Base-by-base conservation (phyloP, 2,329 filamentous ascomycete species). In the Amphichorda felina region DNA sequence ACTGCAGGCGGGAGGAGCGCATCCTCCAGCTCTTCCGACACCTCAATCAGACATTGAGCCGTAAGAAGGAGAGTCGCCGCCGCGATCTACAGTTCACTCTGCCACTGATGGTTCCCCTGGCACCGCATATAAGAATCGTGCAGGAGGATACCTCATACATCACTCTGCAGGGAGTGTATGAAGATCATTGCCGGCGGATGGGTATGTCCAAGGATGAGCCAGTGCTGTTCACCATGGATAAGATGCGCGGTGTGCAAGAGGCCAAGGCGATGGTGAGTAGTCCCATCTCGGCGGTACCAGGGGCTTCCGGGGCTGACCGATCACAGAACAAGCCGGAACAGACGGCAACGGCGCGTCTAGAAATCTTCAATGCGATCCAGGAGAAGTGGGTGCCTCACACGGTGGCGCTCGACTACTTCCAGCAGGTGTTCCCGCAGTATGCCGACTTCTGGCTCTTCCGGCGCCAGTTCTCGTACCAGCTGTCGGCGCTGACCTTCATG, bases 361-460 rank as follows among this genome's bases (percentile, higher is more conserved):
- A 99, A 57, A 89, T 94, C n/a, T 85, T 94, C 54, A 82, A 81
- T 30, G 84, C 89, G 2, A 93, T 99, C 44, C 88, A 95, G 58
- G 82, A 93, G 55, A 89, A 88, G 54, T 93, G 82, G 73, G 88
- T 95, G 38, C 83, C 87, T 5, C 79, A 79, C 40, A 86, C 76
- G 3, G 66, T 96, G 40, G 79, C 82, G 16, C 71, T 94, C 36
- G 78, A 94, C 45, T 95, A 89, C 64, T 95, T 95, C 73, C 83
- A 88, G 53, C 68, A 72, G 45, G 83, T 79, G 5, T 96, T 91
- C 61, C 82, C 87, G 21, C 81, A 84, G 43, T 98, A 85, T 57
- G 76, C 83, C 31, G 88, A 95, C 50, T 95, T 96, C 68, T 98
- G 89, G 87, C 74, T 98, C 39, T 99, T 99, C 84, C 83, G 91